phyloP scores from a whole-genome alignment of 2,329 filamentous ascomycete genomes.

The Exserohilum rostratum region DNA sequence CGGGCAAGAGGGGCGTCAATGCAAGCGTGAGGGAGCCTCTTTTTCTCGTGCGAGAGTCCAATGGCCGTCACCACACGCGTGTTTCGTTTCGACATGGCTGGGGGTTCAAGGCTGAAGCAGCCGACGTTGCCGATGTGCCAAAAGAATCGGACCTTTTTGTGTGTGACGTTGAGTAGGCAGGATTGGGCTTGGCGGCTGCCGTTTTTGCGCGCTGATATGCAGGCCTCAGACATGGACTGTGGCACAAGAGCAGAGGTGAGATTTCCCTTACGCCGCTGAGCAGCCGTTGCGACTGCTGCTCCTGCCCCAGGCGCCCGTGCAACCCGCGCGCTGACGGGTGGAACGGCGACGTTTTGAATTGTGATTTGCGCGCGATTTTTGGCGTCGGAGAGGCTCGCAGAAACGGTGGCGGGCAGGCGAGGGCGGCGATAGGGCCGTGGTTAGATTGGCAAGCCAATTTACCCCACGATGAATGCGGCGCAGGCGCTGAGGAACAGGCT shows the following conservation, averaged over 20 bases:
- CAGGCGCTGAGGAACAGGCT: conserved; percentile 30
- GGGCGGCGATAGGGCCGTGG: conserved; percentile 9
- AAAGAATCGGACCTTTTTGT: conserved; percentile 3
- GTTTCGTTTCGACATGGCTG: conserved; percentile 23
- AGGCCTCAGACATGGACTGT: conserved; percentile 35
- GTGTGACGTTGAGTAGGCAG: conserved; percentile 11
- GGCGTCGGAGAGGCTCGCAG: neutral
- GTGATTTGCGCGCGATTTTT: neutral
- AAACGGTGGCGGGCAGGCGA: neutral
- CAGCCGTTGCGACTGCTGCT: too few species aligned
- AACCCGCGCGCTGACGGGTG: conserved; percentile 1
- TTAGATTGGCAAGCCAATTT: conserved; percentile 25
- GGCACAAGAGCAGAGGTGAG: conserved; percentile 24
- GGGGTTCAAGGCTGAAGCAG: conserved; percentile 21
- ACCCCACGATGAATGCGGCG: conserved; percentile 21
- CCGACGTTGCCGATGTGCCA: conserved; percentile 14
- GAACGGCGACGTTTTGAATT: neutral
- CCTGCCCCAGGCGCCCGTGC: conserved; percentile 30
- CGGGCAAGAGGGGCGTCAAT: conserved; percentile 2
- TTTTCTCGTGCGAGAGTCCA: conserved; percentile 5
- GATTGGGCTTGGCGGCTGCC: neutral
- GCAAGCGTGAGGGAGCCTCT: conserved; percentile 4
- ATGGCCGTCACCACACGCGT: conserved; percentile 8
- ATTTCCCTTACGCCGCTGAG: conserved; percentile 1
- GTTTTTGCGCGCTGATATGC: conserved; percentile 17